phyloP scores from a whole-genome alignment of 1,284 basidiomycete species.

The Veloboletus limbatus region DNA sequence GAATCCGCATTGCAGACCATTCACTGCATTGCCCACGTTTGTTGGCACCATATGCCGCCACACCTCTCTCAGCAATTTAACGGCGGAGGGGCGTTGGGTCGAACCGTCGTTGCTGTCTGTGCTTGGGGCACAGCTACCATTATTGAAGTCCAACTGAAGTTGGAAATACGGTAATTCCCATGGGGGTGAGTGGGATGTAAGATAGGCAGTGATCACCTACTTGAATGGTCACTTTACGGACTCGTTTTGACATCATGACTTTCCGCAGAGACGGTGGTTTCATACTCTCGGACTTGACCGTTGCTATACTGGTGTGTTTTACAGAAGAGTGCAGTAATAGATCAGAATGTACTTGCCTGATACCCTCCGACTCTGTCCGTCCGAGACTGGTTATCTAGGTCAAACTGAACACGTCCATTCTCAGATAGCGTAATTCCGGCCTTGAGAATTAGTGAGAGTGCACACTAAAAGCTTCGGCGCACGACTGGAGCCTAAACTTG shows the following conservation, averaged over 20 bases:
- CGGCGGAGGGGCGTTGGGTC: conserved; percentile 29
- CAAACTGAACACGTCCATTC: too few species aligned
- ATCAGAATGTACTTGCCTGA: too few species aligned
- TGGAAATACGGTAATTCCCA: too few species aligned
- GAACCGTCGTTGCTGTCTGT: conserved; percentile 14
- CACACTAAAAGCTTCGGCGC: too few species aligned
- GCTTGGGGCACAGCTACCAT: conserved; percentile 16
- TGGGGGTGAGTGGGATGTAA: conserved; percentile 10
- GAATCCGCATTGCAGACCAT: conserved; percentile 7
- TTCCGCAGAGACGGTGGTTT: conserved; percentile 3
- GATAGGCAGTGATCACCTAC: conserved; percentile 1
- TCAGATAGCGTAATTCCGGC: too few species aligned
- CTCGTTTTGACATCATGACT: conserved; percentile 6
- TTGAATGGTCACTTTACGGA: conserved; percentile 4
- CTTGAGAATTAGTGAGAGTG: too few species aligned
- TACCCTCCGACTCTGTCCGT: too few species aligned
- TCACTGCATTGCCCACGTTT: conserved; percentile 15
- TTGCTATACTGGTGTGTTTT: too few species aligned
- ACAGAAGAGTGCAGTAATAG: too few species aligned
- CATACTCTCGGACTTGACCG: too few species aligned
- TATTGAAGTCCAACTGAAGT: conserved; percentile 15
- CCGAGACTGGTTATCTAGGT: too few species aligned
- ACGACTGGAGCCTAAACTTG: too few species aligned
- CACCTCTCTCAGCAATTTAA: conserved; percentile 13
- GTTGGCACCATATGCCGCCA: conserved; percentile 9